phyloP scores from a whole-genome alignment of 1,284 basidiomycete genomes.

The Papiliotrema terrestris region DNA sequence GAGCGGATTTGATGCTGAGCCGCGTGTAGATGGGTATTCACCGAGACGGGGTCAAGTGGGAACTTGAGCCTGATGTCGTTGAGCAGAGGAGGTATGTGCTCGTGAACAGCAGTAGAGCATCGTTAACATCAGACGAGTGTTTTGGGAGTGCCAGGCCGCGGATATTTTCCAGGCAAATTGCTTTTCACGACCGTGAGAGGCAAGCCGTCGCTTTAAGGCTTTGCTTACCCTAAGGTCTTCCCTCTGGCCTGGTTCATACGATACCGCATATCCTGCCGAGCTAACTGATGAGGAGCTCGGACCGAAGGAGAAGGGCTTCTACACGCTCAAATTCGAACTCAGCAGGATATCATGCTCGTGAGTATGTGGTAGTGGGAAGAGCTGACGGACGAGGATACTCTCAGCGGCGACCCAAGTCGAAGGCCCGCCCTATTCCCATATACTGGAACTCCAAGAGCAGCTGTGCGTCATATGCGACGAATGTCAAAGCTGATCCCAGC shows the following conservation, averaged over 20 bases:
- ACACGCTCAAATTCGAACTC: slow-evolving; percentile 23
- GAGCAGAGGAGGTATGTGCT: slow-evolving; percentile 9
- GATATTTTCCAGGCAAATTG: slow-evolving; percentile 24
- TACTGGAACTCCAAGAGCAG: slow-evolving; percentile 3
- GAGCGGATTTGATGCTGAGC: background rate
- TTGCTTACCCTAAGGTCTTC: slow-evolving; percentile 15
- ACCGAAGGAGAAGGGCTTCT: slow-evolving; percentile 3
- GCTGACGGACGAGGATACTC: no score
- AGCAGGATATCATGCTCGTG: slow-evolving; percentile 6
- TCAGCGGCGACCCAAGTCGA: no score
- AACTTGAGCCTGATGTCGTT: slow-evolving; percentile 25
- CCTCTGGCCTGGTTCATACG: slow-evolving; percentile 12
- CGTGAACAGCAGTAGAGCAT: background rate
- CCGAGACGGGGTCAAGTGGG: slow-evolving; percentile 41
- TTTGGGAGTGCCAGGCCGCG: slow-evolving; percentile 25
- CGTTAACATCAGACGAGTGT: slow-evolving; percentile 13
- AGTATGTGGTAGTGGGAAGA: no score
- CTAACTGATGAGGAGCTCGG: background rate
- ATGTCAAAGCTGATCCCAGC: slow-evolving; percentile 15
- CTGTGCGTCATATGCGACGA: background rate
- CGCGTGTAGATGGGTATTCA: slow-evolving; percentile 44
- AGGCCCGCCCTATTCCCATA: slow-evolving; percentile 17
- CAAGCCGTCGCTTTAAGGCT: slow-evolving; percentile 9
- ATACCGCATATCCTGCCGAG: slow-evolving; percentile 10
- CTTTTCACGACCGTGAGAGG: slow-evolving; percentile 28